Evolutionary conservation across 805 yeast species (phyloP).

Genomic region (Candida pini): DNA sequence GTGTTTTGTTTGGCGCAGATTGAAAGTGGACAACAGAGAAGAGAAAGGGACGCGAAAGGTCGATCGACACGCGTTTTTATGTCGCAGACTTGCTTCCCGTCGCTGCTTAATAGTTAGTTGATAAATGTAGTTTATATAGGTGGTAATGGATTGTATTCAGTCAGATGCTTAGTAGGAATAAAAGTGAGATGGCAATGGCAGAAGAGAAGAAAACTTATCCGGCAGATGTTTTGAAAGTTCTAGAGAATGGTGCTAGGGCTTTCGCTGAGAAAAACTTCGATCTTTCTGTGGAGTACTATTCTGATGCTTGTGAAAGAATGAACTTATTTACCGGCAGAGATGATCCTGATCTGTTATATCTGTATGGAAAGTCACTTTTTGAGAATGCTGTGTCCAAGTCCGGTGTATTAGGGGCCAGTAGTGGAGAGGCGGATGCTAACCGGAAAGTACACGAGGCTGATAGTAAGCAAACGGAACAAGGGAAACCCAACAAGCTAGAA

Average conservation of each 20-base stretch:
- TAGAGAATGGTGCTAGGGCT: constrained; percentile 58
- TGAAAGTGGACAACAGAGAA: too few species aligned
- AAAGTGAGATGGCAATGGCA: not conserved
- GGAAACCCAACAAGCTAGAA: too few species aligned
- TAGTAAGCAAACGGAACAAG: constrained; percentile 19
- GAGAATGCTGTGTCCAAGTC: constrained; percentile 69
- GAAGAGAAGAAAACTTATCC: constrained; percentile 24
- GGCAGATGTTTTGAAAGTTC: constrained; percentile 38
- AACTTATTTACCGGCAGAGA: constrained; percentile 54
- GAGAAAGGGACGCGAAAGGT: too few species aligned
- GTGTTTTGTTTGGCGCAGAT: too few species aligned
- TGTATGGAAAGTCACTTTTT: constrained; percentile 78
- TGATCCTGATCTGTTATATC: constrained; percentile 61
- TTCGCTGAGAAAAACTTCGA: constrained; percentile 64
- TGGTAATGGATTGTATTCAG: too few species aligned
- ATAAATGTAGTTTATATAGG: too few species aligned
- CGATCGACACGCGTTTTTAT: too few species aligned
- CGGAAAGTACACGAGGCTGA: constrained; percentile 27
- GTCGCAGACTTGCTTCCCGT: too few species aligned
- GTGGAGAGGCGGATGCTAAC: constrained; percentile 22
- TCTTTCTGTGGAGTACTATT: constrained; percentile 62
- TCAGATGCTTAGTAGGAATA: too few species aligned
- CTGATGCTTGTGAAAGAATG: constrained; percentile 61
- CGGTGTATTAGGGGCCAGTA: constrained; percentile 63
- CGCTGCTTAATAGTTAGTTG: too few species aligned